Percentiles rank a stretch among this genome's conserved stretches.
phyloP scores from a whole-genome alignment of 495 filamentous ascomycete genomes.

The Beverwykella pulmonaria region DNA sequence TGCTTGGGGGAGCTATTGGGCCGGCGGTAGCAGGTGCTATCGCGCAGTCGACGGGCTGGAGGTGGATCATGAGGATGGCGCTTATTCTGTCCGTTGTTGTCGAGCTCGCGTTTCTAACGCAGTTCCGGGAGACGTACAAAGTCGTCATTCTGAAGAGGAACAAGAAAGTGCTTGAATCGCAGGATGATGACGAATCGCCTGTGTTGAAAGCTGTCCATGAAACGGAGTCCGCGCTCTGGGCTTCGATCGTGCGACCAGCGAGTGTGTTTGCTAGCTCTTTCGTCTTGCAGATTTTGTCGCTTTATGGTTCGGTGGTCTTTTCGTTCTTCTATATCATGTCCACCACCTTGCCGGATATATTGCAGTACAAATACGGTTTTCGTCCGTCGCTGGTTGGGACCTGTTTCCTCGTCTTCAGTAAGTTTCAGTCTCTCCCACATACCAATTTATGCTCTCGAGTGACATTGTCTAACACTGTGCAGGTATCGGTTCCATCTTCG shows the following conservation, averaged over 20 bases:
- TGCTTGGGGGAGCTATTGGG: slow-evolving; percentile 53
- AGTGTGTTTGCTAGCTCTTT: slow-evolving; percentile 52
- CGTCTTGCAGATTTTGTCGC: slow-evolving; percentile 53
- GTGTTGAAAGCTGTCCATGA: not conserved
- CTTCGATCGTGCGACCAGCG: slow-evolving; percentile 52
- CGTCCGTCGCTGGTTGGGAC: slow-evolving; percentile 51
- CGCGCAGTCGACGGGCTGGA: slow-evolving; percentile 30
- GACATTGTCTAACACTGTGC: slow-evolving; percentile 35
- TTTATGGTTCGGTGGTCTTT: slow-evolving; percentile 56
- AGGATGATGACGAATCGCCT: not conserved
- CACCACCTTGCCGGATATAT: slow-evolving; percentile 56
- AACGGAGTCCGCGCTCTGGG: slow-evolving; percentile 36
- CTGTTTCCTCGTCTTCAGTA: slow-evolving; percentile 57
- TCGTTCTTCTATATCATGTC: slow-evolving; percentile 58
- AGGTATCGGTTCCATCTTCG: slow-evolving; percentile 56
- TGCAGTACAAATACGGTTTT: slow-evolving; percentile 53
- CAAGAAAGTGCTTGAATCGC: not conserved
- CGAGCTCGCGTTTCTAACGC: slow-evolving; percentile 35
- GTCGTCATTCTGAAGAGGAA: slow-evolving; percentile 24
- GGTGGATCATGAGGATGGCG: slow-evolving; percentile 31
- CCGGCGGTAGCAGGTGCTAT: slow-evolving; percentile 25
- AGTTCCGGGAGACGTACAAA: slow-evolving; percentile 40
- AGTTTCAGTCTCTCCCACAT: slow-evolving; percentile 31
- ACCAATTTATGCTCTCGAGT: not conserved
- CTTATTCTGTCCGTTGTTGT: slow-evolving; percentile 10